Percentiles rank a stretch among this genome's conserved stretches.
Evolutionary conservation across 176 grass and related monocot genomes (phyloP).

Genomic region (sorghum (Sorghum bicolor)): DNA sequence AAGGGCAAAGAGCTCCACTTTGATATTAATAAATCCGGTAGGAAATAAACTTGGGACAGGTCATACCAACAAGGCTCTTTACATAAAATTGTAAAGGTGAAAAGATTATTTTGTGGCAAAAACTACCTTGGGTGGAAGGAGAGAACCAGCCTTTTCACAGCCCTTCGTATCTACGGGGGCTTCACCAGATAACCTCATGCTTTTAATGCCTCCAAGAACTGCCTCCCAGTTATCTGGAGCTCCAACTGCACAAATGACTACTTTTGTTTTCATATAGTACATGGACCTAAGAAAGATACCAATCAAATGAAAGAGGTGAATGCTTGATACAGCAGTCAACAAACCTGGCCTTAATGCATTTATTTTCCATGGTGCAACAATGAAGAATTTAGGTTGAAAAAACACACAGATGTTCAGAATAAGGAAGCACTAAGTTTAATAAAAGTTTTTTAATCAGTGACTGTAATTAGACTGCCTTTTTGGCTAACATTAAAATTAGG

Average conservation of each 20-base stretch:
- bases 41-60: background rate
- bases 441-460: background rate
- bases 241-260: conserved; percentile 31
- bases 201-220: conserved; percentile 80
- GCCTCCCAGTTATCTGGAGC: conserved; percentile 75
- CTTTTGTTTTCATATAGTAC: conserved; percentile 10
- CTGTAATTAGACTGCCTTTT: background rate
- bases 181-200: conserved; percentile 70
- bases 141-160: conserved; percentile 88
- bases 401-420: background rate
- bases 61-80: background rate
- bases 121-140: conserved; percentile 82
- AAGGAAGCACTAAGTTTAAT: background rate
- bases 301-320: conserved; percentile 12
- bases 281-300: background rate
- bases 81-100: background rate
- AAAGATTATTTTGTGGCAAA: background rate
- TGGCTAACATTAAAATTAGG: background rate
- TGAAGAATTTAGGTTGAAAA: background rate
- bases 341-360: conserved; percentile 1
- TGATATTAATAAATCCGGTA: background rate
- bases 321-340: background rate
- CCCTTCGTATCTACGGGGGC: conserved; percentile 91
- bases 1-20: background rate
- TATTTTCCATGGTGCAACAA: background rate